Base-by-base conservation (phyloP, 179 eudicot species). In the Carnegiea gigantea region DNA sequence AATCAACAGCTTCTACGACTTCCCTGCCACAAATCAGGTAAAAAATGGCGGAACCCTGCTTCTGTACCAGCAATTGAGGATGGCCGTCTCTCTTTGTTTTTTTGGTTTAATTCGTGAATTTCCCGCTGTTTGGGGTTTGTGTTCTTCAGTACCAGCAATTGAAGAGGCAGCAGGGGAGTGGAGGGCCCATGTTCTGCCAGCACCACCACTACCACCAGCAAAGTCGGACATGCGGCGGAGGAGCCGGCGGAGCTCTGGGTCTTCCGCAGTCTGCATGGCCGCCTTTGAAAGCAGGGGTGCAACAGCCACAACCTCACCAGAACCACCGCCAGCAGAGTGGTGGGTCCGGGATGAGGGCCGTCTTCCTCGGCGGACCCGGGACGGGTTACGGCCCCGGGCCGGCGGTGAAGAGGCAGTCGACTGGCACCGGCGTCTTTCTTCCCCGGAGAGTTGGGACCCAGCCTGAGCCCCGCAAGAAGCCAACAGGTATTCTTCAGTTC, bases 401-500 rank as follows among this genome's bases (percentile, higher is more conserved):
- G n/a, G 18, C 83, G 14, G 38, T 84, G 2, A 91, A 87, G 75
- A 84, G 88, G 24, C 92, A 90, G 84, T 86, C 92, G 1, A 81
- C 91, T 0, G 99, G 99, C 0, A 96, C 99, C 0, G 99, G 99
- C 0, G 99, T 96, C 0, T 96, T 96, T 76, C 75, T 96, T 40
- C 99, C 99, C 3, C 89, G 97, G 74, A 85, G 90, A 76, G 84
- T 78, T 7, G 72, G 83, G 0, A 90, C 40, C 75, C 74, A 23
- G 8, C 14, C 89, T 28, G 97, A 90, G 57, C 80, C 90, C 17
- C 87, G 89, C 33, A 92, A 90, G 79, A 96, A 88, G 59, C 87
- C 91, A 68, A 30, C 77, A 65, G 93, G 99, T 95, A 70, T 3
- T 10, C 30, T 2, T 72, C 23, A 57, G n/a, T 23, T 57, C 20